Conservation (phyloP, 345 rosid genomes). For the Ceriops tagal region DNA sequence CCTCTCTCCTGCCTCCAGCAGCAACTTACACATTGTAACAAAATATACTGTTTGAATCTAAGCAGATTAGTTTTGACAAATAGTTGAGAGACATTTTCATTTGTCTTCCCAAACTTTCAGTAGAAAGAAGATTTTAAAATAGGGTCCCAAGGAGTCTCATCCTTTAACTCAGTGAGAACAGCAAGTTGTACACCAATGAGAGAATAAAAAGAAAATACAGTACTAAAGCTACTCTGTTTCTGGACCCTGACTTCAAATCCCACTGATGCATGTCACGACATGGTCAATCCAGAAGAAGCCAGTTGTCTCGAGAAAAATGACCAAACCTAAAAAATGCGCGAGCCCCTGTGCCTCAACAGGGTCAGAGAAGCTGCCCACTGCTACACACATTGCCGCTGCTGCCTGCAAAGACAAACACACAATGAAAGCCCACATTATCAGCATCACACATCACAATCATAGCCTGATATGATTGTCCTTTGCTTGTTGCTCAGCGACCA, state of each 20-base stretch:
- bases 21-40: background rate
- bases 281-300: no score
- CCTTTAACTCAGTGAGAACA: no score
- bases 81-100: background rate
- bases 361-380: slow-evolving; percentile 94
- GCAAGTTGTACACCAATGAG: no score
- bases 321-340: slow-evolving; percentile 88
- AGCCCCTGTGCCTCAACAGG: slow-evolving; percentile 96
- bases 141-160: no score
- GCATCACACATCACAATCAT: background rate
- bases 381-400: slow-evolving; percentile 99
- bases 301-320: background rate
- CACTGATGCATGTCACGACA: no score
- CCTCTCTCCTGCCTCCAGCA: no score
- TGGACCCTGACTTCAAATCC: no score
- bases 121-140: no score
- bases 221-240: no score
- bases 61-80: background rate
- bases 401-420: slow-evolving; percentile 48
- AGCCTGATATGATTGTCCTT: background rate
- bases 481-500: no score
- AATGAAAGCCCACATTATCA: background rate
- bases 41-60: background rate
- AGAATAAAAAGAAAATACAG: no score
- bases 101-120: no score